Evolutionary conservation across 331 rosid species (phyloP), one percentile per base, ranked within the genome.

Genomic region (Prunus yedoensis): DNA sequence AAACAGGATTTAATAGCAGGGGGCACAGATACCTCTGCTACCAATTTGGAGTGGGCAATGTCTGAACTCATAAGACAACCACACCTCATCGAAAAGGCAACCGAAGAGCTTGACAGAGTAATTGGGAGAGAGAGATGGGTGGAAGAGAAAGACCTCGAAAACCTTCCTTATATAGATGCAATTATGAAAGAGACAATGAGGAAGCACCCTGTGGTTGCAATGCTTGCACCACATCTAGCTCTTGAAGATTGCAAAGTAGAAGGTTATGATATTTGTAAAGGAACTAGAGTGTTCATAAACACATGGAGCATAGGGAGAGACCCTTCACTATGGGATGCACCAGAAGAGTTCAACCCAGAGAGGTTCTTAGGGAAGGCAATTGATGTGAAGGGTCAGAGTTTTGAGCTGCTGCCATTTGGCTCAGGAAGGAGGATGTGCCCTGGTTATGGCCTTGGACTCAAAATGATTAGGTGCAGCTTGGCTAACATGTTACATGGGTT

Each of bases 361-460:
- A 81, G 91, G 51, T 88, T 88, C 80, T 4, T 76, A 6, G 88
- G 76, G 18, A 76, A 80, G 53, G 49, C 17, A 3, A 77, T 88
- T 7, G 90, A 82, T 54, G 82, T 83, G 16, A 83, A 73, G 67
- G 90, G 92, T 0, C 90, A 83, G 3, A 57, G 43, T 50, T 88
- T 82, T 66, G 87, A 84, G 83, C 27, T 84, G 10, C 27, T 87
- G 74, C 90, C 88, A 3, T 87, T 87, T 81, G 87, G 90, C 8
- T 81, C 83, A 3, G 88, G 90, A 10, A 77, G 87, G 71, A 84
- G 90, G 78, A 87, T 79, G 86, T 87, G 90, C 71, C 90, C 90
- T 12, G 88, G 83, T 3, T 81, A 60, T n/a, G 67, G 66, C 59
- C 70, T 84, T 21, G 90, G 83, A 14, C 32, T 82, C 10, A 84